Evolutionary conservation across 306 rosid genomes (phyloP).

Genomic region (Quercus wislizeni): DNA sequence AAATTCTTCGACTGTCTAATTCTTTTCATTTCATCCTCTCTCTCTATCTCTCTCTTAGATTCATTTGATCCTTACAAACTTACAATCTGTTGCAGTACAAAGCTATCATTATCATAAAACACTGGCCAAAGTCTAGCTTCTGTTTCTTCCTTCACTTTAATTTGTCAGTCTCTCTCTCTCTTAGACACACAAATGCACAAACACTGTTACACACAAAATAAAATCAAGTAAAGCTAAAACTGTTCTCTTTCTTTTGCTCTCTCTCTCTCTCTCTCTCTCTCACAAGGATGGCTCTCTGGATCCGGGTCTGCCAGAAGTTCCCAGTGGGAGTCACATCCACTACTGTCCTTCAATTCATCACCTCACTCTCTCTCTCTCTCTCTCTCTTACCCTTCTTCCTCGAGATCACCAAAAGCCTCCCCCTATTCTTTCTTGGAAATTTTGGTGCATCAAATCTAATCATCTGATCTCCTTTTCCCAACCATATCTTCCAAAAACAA

Average conservation of each 20-base stretch:
- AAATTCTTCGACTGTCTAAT: neutral
- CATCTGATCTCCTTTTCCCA: conserved; percentile 40
- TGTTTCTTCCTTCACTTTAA: conserved; percentile 27
- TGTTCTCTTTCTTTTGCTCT: conserved; percentile 16
- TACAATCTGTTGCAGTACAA: conserved; percentile 27
- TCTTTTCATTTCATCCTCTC: neutral
- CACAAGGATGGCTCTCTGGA: conserved; percentile 23
- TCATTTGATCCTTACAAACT: conserved; percentile 2
- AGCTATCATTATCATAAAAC: neutral
- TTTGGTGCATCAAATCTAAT: conserved; percentile 46
- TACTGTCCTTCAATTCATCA: conserved; percentile 49
- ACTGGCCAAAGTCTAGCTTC: conserved; percentile 20
- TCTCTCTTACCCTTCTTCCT: conserved; percentile 25
- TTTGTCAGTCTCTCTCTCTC: conserved; percentile 40
- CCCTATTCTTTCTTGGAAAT: conserved; percentile 40
- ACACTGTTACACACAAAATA: conserved; percentile 32
- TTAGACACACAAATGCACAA: conserved; percentile 20
- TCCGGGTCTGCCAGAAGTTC: conserved; percentile 29
- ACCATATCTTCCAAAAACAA: conserved; percentile 22
- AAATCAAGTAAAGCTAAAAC: conserved; percentile 42
- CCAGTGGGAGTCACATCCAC: conserved; percentile 29
- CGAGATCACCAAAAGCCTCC: conserved; percentile 45
- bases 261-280: conserved; percentile 17
- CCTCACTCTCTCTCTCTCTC: conserved; percentile 10
- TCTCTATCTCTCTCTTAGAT: conserved; percentile 3